These are phyloP conservation scores for Trypanosoma scelopori DNA, from an alignment of 208 protist genomes.

Conservation along the genomic window DNA sequence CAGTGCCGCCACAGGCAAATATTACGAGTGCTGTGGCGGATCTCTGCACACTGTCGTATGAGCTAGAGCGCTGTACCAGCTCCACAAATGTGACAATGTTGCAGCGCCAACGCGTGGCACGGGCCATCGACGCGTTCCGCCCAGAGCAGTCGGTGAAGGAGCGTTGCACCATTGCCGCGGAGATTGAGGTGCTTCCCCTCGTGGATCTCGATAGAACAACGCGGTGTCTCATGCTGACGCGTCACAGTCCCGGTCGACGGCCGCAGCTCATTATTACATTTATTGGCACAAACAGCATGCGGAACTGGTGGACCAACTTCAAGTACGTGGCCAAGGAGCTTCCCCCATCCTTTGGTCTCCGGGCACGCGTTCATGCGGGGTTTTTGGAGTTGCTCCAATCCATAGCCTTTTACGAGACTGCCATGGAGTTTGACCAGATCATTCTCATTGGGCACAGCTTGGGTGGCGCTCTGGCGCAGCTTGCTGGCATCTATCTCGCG, in stretches of 20 bases:
- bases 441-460: slow-evolving; percentile 66
- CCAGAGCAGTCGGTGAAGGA: slow-evolving; percentile 55
- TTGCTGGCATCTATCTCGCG: slow-evolving; percentile 56
- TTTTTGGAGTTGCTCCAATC: slow-evolving; percentile 52
- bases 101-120: slow-evolving; percentile 56
- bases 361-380: slow-evolving; percentile 36
- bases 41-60: slow-evolving; percentile 59
- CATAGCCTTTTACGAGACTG: slow-evolving; percentile 44
- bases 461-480: slow-evolving; percentile 56
- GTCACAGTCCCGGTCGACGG: slow-evolving; percentile 44
- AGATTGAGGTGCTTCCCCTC: slow-evolving; percentile 59
- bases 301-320: slow-evolving; percentile 66
- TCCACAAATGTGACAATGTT: slow-evolving; percentile 37
- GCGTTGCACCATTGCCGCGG: slow-evolving; percentile 56
- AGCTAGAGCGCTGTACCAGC: slow-evolving; percentile 35
- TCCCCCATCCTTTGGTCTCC: slow-evolving; percentile 37
- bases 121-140: slow-evolving; percentile 59
- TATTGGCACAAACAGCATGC: slow-evolving; percentile 49
- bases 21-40: slow-evolving; percentile 50
- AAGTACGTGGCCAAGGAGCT: slow-evolving; percentile 37
- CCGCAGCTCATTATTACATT: slow-evolving; percentile 69
- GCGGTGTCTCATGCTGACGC: slow-evolving; percentile 53
- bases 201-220: slow-evolving; percentile 51
- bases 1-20: slow-evolving; percentile 44
- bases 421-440: slow-evolving; percentile 52